These are phyloP conservation scores for Calonectria naviculata DNA, from an alignment of 2,329 filamentous ascomycete genomes.

Conservation along the genomic window DNA sequence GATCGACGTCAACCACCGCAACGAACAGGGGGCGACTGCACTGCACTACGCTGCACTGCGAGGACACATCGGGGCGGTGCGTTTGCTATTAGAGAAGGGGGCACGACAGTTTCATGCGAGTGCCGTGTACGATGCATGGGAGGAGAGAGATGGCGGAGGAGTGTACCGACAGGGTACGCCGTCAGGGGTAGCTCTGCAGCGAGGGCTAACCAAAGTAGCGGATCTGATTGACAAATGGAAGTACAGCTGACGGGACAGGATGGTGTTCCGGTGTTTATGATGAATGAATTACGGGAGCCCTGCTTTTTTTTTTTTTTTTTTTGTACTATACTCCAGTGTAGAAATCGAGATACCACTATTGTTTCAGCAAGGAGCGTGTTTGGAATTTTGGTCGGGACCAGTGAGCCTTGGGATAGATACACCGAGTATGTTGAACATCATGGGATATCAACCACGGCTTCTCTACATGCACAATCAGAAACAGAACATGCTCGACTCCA, in stretches of 20 bases:
- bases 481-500: neutral
- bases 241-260: conserved; percentile 31
- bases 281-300: conserved; percentile 10
- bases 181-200: conserved; percentile 41
- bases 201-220: conserved; percentile 40
- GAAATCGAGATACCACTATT: conserved; percentile 3
- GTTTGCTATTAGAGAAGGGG: conserved; percentile 37
- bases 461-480: neutral
- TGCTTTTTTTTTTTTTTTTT: neutral
- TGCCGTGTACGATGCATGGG: conserved; percentile 42
- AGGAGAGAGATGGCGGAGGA: conserved; percentile 38
- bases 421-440: neutral
- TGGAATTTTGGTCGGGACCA: neutral
- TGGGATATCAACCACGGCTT: neutral
- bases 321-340: neutral
- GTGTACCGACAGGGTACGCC: conserved; percentile 41
- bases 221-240: conserved; percentile 42
- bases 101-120: conserved; percentile 41
- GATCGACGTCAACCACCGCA: conserved; percentile 40
- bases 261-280: conserved; percentile 15
- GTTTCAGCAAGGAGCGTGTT: neutral
- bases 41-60: conserved; percentile 41
- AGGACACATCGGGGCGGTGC: conserved; percentile 36
- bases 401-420: neutral
- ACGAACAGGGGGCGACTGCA: conserved; percentile 41